Percentiles rank a stretch among this genome's conserved stretches.
Evolutionary conservation across 495 filamentous ascomycete species (phyloP).

Genomic region (Hypoxylon perforatum): DNA sequence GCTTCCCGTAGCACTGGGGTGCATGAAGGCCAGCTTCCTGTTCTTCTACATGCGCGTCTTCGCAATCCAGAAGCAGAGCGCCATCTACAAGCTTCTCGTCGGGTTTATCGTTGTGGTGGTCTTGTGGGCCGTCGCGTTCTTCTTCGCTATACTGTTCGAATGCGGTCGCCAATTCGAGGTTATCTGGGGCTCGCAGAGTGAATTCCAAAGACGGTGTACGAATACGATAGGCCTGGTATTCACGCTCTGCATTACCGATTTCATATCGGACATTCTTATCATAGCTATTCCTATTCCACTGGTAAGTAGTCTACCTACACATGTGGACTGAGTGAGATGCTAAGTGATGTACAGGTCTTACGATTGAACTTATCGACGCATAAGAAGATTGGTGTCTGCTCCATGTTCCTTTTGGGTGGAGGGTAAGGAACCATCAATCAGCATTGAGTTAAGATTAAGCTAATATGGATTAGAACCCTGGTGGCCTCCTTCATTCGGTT

Average conservation of each 20-base stretch:
- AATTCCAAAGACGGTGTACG: conserved; percentile 17
- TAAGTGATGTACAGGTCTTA: conserved; percentile 18
- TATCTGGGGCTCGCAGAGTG: conserved; percentile 28
- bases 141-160: conserved; percentile 36
- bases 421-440: conserved; percentile 22
- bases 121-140: conserved; percentile 26
- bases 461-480: conserved; percentile 20
- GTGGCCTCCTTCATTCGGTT: conserved; percentile 32
- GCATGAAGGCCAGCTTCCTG: conserved; percentile 40
- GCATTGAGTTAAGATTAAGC: background rate
- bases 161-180: conserved; percentile 26
- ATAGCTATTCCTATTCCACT: conserved; percentile 38
- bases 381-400: conserved; percentile 31
- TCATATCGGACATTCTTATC: conserved; percentile 39
- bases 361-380: conserved; percentile 25
- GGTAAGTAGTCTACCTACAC: conserved; percentile 17
- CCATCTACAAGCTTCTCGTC: conserved; percentile 19
- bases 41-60: conserved; percentile 44
- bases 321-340: background rate
- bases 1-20: conserved; percentile 35
- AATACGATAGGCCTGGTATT: conserved; percentile 17
- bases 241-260: conserved; percentile 39
- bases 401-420: conserved; percentile 38
- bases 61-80: conserved; percentile 14
- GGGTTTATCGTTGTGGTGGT: conserved; percentile 11